These are phyloP conservation scores for Ogataea ganodermae DNA, from an alignment of 805 yeast species.

Conservation along the genomic window DNA sequence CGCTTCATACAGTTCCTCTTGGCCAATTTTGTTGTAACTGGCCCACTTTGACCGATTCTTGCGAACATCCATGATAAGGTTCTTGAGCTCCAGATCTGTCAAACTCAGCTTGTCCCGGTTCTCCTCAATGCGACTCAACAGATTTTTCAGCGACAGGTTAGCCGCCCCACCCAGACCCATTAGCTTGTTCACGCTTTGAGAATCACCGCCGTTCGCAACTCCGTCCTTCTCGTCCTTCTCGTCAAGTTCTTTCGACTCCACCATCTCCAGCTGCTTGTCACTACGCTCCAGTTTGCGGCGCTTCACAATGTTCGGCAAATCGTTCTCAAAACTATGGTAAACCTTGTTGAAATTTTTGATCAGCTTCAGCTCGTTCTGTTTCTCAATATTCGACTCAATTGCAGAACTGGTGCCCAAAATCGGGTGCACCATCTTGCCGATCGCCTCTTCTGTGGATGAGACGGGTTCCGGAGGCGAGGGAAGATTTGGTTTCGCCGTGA, in stretches of 20 bases:
- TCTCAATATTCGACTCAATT: constrained; percentile 44
- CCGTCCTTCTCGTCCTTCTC: constrained; percentile 16
- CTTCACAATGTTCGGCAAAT: constrained; percentile 71
- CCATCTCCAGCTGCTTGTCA: constrained; percentile 63
- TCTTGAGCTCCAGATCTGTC: constrained; percentile 80
- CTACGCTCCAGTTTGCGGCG: constrained; percentile 77
- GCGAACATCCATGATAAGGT: constrained; percentile 86
- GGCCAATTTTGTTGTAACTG: constrained; percentile 91
- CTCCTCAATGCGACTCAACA: constrained; percentile 74
- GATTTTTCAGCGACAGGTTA: constrained; percentile 74
- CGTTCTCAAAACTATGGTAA: constrained; percentile 77
- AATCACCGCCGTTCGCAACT: constrained; percentile 24
- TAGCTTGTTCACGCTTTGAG: constrained; percentile 30
- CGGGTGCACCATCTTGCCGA: constrained; percentile 39
- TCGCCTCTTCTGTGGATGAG: constrained; percentile 32
- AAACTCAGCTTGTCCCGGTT: constrained; percentile 74
- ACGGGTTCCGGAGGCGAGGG: constrained; percentile 30
- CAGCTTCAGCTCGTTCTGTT: constrained; percentile 39
- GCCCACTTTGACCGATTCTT: constrained; percentile 98
- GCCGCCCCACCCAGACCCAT: constrained; percentile 61
- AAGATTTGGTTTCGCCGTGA: constrained; percentile 33
- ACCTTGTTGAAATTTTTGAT: constrained; percentile 70
- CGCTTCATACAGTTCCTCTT: constrained; percentile 96
- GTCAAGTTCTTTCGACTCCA: constrained; percentile 26
- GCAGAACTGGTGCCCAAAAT: constrained; percentile 39